Evolutionary conservation across 1,139 yeast genomes (phyloP).

Genomic region (Suhomyces terraborum): DNA sequence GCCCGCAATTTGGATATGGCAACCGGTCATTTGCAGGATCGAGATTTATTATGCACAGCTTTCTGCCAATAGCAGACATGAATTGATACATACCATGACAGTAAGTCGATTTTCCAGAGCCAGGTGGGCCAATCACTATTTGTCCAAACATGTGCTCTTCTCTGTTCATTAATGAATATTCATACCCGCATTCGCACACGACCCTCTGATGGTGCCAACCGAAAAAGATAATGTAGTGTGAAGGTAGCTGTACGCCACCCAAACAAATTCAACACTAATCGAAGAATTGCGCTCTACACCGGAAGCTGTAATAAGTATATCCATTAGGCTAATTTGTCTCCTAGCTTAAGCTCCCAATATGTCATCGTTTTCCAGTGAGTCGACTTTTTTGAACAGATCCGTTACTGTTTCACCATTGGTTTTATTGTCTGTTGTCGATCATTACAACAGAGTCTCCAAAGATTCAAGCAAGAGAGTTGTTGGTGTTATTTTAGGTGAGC

Average conservation of each 20-base stretch:
- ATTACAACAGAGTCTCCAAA: conserved; percentile 81
- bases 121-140: conserved; percentile 96
- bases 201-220: conserved; percentile 2
- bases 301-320: neutral
- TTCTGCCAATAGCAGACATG: conserved; percentile 89
- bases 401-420: conserved; percentile 97
- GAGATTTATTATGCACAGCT: conserved; percentile 76
- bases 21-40: conserved; percentile 93
- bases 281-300: neutral
- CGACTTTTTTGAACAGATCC: conserved; percentile 49
- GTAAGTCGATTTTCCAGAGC: conserved; percentile 94
- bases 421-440: conserved; percentile 91
- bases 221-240: neutral
- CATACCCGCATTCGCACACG: neutral
- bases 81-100: conserved; percentile 92
- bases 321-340: neutral
- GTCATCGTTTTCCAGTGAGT: conserved; percentile 31
- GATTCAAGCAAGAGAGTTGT: conserved; percentile 77
- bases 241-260: neutral
- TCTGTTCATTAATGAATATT: neutral
- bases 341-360: conserved; percentile 12
- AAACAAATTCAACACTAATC: neutral
- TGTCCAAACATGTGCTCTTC: conserved; percentile 63
- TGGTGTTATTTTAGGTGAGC: conserved; percentile 91
- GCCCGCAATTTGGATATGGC: conserved; percentile 72